These are phyloP conservation scores for Spergularia marina DNA, from an alignment of 148 eudicot genomes.

Conservation along the genomic window DNA sequence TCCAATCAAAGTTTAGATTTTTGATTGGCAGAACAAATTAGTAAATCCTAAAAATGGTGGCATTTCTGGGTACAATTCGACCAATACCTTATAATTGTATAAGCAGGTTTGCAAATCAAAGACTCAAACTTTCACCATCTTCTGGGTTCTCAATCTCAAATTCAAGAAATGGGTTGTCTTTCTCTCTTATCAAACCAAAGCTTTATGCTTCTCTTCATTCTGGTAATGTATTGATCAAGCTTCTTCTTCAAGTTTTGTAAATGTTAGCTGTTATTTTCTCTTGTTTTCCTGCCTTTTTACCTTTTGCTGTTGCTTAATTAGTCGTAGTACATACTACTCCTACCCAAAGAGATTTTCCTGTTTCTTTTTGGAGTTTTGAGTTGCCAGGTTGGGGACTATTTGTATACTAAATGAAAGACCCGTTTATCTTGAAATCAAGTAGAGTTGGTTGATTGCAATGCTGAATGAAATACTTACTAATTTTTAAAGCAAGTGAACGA, in stretches of 20 bases:
- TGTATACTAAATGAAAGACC: no score
- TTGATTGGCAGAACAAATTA: no score
- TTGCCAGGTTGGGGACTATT: no score
- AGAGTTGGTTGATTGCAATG: no score
- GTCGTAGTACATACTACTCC: no score
- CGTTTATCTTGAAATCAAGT: no score
- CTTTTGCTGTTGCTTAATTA: neutral
- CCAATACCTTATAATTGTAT: slow-evolving; percentile 37
- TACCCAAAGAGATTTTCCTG: no score
- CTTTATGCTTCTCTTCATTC: slow-evolving; percentile 49
- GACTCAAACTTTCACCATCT: slow-evolving; percentile 34
- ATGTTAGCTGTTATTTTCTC: neutral
- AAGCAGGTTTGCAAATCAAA: slow-evolving; percentile 38
- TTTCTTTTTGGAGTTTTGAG: no score
- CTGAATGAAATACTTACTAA: no score
- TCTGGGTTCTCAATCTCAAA: slow-evolving; percentile 28
- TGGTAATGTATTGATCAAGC: slow-evolving; percentile 26
- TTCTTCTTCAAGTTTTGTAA: neutral
- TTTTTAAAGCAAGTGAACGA: no score
- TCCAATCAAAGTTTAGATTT: no score
- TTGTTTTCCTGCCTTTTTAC: neutral
- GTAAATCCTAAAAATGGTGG: slow-evolving; percentile 15
- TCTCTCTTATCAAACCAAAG: slow-evolving; percentile 24
- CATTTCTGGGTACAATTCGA: slow-evolving; percentile 42
- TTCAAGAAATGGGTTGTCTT: slow-evolving; percentile 34